phyloP scores from a whole-genome alignment of 2,329 filamentous ascomycete genomes.

The Aspergillus latus region DNA sequence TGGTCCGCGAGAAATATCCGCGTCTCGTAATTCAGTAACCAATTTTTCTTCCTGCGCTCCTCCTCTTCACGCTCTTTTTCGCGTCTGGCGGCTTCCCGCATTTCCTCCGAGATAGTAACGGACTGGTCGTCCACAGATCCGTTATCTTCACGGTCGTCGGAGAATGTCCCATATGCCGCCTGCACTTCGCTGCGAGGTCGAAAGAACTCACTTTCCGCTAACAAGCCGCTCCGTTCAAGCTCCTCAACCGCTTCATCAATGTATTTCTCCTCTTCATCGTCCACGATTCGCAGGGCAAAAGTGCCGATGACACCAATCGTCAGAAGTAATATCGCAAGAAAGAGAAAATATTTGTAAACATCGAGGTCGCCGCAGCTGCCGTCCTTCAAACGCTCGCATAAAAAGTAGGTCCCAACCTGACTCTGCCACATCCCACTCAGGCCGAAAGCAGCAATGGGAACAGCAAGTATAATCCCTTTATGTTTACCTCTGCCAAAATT shows the following conservation, averaged over 20 bases:
- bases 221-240: slow-evolving; percentile 80
- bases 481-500: slow-evolving; percentile 91
- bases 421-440: slow-evolving; percentile 95
- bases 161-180: slow-evolving; percentile 47
- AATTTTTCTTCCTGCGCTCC: slow-evolving; percentile 74
- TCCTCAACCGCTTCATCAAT: slow-evolving; percentile 90
- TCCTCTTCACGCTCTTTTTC: slow-evolving; percentile 52
- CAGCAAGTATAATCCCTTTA: slow-evolving; percentile 82
- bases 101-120: slow-evolving; percentile 30
- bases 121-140: slow-evolving; percentile 44
- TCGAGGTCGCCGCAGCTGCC: slow-evolving; percentile 58
- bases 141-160: slow-evolving; percentile 38
- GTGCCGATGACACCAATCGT: slow-evolving; percentile 70
- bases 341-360: slow-evolving; percentile 86
- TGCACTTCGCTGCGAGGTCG: slow-evolving; percentile 50
- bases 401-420: slow-evolving; percentile 75
- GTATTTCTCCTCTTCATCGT: slow-evolving; percentile 72
- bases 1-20: slow-evolving; percentile 77
- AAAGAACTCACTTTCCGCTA: slow-evolving; percentile 71
- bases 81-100: slow-evolving; percentile 23
- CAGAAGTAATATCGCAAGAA: slow-evolving; percentile 71
- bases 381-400: slow-evolving; percentile 71
- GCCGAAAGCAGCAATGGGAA: slow-evolving; percentile 89
- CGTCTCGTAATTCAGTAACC: slow-evolving; percentile 89
- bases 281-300: slow-evolving; percentile 73